Evolutionary conservation across 2,329 filamentous ascomycete genomes (phyloP), one percentile per base, ranked within the genome.

Genomic region (Ophiognomonia clavigignenti-juglandacearum): DNA sequence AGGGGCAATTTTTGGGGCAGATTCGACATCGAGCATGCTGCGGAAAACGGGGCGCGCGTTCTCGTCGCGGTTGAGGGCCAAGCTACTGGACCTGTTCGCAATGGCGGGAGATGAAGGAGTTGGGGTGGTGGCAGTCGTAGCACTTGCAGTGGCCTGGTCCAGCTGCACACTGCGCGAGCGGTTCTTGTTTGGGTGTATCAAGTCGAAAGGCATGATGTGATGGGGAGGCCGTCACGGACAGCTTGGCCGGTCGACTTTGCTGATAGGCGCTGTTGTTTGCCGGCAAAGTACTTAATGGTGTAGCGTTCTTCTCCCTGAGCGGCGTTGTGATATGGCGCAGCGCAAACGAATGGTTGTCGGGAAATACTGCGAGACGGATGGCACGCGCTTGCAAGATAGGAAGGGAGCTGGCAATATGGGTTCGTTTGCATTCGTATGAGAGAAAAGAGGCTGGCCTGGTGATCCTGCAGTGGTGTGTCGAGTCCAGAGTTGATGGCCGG

Each of bases 11-110:
- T 55, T 72, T 11, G 74, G 73, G 2, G 71, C 67, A 23, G 69
- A 67, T 37, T 75, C 74, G 16, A 79, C 64, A 38, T 75, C 70
- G 18, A 79, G 64, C 76, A 80, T 75, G 60, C 75, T 80, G 50
- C 72, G 69, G 54, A 71, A 76, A 36, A 66, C 65, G 22, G 57
- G 50, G 36, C 58, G 65, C 56, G 59, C 62, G 36, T 68, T 65
- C 52, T 70, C 64, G 26, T 18, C 13, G 41, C 39, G 46, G 24
- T 46, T n/a, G n/a, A n/a, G 48, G 11, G 62, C 54, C 24, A 67
- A 53, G 47, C 64, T 71, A 57, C 64, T 64, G 47, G 62, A 63
- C 47, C 64, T 60, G 10, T 53, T 49, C 14, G 62, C 58, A 9
- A 63, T 56, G 20, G 57, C 39, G 18, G n/a, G 14, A 16, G 36